These are phyloP conservation scores for Boletus rex-veris DNA, from an alignment of 768 basidiomycete species.

Conservation along the genomic window DNA sequence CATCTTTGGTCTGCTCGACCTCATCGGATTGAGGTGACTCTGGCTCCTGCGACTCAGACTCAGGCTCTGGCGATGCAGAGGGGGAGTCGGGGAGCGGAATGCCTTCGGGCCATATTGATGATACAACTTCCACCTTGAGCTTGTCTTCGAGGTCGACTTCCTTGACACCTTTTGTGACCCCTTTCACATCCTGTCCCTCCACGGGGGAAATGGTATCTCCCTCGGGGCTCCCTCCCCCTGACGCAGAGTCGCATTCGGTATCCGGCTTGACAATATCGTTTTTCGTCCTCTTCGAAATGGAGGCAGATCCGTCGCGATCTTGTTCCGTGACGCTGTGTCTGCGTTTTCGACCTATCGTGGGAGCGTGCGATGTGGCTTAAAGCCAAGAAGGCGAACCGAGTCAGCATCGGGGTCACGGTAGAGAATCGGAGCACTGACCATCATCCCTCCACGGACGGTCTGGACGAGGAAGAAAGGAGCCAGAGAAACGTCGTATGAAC, in stretches of 20 bases:
- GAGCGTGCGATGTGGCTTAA: slow-evolving; percentile 71
- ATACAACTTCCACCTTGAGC: slow-evolving; percentile 9
- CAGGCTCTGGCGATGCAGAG: slow-evolving; percentile 21
- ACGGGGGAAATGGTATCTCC: slow-evolving; percentile 17
- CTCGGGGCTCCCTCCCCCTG: slow-evolving; percentile 14
- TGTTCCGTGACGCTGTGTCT: slow-evolving; percentile 48
- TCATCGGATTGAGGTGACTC: not conserved
- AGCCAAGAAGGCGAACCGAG: not conserved
- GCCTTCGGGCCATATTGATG: slow-evolving; percentile 27
- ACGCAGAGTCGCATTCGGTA: slow-evolving; percentile 23
- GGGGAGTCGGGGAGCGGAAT: slow-evolving; percentile 41
- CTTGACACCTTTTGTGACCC: slow-evolving; percentile 67
- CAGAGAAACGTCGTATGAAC: slow-evolving; percentile 67
- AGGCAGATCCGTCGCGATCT: slow-evolving; percentile 33
- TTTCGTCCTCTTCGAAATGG: slow-evolving; percentile 35
- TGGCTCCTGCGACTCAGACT: slow-evolving; percentile 6
- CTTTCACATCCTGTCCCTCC: slow-evolving; percentile 54
- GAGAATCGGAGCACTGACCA: slow-evolving; percentile 43
- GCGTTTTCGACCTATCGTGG: slow-evolving; percentile 64
- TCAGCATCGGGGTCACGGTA: slow-evolving; percentile 6
- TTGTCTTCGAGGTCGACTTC: slow-evolving; percentile 59
- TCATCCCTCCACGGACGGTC: slow-evolving; percentile 79
- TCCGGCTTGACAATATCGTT: slow-evolving; percentile 24
- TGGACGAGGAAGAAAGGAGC: slow-evolving; percentile 63
- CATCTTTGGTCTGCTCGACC: slow-evolving; percentile 7